Percentiles rank a stretch among this genome's conserved stretches.
phyloP scores from a whole-genome alignment of 2,329 filamentous ascomycete genomes.

The Epichloe aotearoae region DNA sequence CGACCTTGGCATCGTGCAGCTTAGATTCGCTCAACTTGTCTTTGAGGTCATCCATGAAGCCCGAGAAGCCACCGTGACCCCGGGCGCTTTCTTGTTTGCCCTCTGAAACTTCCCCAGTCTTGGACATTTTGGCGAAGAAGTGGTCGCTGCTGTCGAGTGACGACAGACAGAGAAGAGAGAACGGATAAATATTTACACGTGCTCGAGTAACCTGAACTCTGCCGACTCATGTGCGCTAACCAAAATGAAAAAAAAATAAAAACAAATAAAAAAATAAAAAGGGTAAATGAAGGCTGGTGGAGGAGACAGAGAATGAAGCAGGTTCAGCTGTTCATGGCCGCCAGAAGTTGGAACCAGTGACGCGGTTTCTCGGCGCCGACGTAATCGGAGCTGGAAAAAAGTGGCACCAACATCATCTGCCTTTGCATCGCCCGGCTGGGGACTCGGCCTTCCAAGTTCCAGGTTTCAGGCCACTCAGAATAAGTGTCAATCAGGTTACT shows the following conservation, averaged over 20 bases:
- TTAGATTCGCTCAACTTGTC: slow-evolving; percentile 42
- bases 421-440: too few relatives aligned
- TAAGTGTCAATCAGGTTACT: too few relatives aligned
- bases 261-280: not conserved
- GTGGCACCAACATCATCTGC: too few relatives aligned
- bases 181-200: too few relatives aligned
- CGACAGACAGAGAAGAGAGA: not conserved
- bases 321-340: not conserved
- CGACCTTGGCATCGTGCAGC: slow-evolving; percentile 43
- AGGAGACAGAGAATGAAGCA: not conserved
- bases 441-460: too few relatives aligned
- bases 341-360: too few relatives aligned
- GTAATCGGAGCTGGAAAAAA: not conserved
- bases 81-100: not conserved
- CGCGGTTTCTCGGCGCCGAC: not conserved
- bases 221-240: too few relatives aligned
- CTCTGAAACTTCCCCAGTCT: not conserved
- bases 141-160: not conserved
- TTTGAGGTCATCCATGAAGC: slow-evolving; percentile 35
- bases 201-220: too few relatives aligned
- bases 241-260: not conserved
- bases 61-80: slow-evolving; percentile 15
- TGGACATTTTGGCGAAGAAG: not conserved
- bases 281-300: not conserved
- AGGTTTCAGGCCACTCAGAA: too few relatives aligned